A percentile compares a stretch with the other conserved stretches of the same genome.
Conservation (phyloP, 2,329 filamentous ascomycete genomes). For the Penicillium sp. region DNA sequence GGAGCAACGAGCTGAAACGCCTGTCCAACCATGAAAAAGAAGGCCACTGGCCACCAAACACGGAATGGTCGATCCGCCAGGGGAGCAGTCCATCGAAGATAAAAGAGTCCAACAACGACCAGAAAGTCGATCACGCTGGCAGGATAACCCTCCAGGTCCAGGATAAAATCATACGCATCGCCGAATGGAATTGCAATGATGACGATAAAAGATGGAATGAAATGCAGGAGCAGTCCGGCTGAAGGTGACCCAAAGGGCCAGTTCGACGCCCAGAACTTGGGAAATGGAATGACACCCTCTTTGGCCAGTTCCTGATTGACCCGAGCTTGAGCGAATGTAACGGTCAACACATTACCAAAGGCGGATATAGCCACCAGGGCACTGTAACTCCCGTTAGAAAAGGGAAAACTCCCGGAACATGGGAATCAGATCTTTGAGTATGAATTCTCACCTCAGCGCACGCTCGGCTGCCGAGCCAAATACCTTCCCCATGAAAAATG, state of each 20-base stretch:
- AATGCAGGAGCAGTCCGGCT: conserved; percentile 63
- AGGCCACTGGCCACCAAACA: conserved; percentile 31
- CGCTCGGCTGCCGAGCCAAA: conserved; percentile 33
- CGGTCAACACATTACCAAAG: conserved; percentile 65
- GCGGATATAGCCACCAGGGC: conserved; percentile 68
- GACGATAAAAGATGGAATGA: conserved; percentile 63
- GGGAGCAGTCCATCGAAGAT: conserved; percentile 39
- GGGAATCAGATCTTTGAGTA: neutral
- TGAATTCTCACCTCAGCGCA: conserved; percentile 45
- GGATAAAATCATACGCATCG: conserved; percentile 30
- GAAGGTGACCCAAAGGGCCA: conserved; percentile 63
- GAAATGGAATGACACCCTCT: conserved; percentile 66
- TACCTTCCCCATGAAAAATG: conserved; percentile 45
- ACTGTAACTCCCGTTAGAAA: conserved; percentile 41
- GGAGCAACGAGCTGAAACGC: conserved; percentile 62
- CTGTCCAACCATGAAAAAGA: conserved; percentile 63
- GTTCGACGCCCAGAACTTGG: conserved; percentile 63
- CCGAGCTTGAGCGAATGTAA: conserved; percentile 68
- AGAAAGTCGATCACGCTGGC: conserved; percentile 32
- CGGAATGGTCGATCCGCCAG: conserved; percentile 49
- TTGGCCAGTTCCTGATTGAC: conserved; percentile 66
- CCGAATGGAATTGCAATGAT: conserved; percentile 66
- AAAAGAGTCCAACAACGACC: conserved; percentile 32
- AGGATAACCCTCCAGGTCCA: conserved; percentile 35
- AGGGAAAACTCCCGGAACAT: neutral